Conservation (phyloP, 1,139 yeast genomes). For the Debaryomyces udenii region DNA sequence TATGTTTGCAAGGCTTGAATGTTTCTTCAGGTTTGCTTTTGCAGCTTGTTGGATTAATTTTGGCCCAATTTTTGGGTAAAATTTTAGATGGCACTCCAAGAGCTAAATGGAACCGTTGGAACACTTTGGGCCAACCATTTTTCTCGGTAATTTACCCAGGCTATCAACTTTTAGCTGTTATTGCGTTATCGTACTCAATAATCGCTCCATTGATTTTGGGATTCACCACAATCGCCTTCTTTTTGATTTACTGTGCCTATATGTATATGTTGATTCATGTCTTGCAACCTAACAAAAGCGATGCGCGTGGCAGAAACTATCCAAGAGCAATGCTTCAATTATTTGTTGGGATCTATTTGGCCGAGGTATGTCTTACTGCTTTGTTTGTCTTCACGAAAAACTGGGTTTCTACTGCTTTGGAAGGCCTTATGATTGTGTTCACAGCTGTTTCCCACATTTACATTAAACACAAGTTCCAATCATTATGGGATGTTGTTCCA, state of each 20-base stretch:
- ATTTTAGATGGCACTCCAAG: conserved; percentile 51
- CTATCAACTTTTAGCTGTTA: conserved; percentile 41
- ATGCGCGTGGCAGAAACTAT: conserved; percentile 67
- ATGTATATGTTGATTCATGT: conserved; percentile 61
- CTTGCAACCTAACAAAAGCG: conserved; percentile 52
- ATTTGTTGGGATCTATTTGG: conserved; percentile 65
- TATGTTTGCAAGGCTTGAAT: conserved; percentile 48
- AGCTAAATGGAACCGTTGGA: conserved; percentile 50
- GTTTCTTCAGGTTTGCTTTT: conserved; percentile 41
- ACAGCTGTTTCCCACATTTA: conserved; percentile 60
- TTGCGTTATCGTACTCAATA: conserved; percentile 44
- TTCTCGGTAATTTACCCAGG: conserved; percentile 46
- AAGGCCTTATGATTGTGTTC: conserved; percentile 51
- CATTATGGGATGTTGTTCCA: conserved; percentile 70
- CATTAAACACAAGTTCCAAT: conserved; percentile 59
- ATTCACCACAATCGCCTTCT: conserved; percentile 48
- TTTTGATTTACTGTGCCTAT: conserved; percentile 60
- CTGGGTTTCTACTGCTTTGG: conserved; percentile 74
- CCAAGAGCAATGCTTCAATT: conserved; percentile 68
- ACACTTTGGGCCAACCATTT: conserved; percentile 45
- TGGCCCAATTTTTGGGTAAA: conserved; percentile 49
- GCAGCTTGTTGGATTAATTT: conserved; percentile 47
- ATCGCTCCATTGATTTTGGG: conserved; percentile 52
- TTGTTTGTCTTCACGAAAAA: conserved; percentile 69
- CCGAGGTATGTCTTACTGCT: conserved; percentile 67